Conservation (phyloP, 352 stramenopile genomes). For the Pythium brassicae region DNA sequence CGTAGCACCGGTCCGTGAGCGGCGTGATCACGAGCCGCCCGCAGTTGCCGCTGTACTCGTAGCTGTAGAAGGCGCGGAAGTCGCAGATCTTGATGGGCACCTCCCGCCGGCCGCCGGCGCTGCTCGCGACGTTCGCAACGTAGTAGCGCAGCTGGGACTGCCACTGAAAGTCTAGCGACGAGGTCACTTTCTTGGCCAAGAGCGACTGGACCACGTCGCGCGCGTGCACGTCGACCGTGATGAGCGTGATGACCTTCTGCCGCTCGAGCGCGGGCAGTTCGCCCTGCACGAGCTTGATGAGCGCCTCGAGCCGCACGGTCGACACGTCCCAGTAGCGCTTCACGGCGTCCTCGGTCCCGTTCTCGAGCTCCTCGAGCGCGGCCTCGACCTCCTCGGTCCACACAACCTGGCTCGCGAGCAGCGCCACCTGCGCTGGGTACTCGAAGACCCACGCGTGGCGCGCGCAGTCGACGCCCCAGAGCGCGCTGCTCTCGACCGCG, state of each 20-base stretch:
- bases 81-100: conserved; percentile 91
- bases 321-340: conserved; percentile 94
- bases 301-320: conserved; percentile 85
- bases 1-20: conserved; percentile 92
- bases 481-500: conserved; percentile 89
- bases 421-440: conserved; percentile 68
- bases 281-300: conserved; percentile 94
- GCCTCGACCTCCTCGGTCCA: conserved; percentile 92
- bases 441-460: conserved; percentile 91
- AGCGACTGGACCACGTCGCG: conserved; percentile 93
- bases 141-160: conserved; percentile 96
- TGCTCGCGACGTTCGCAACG: conserved; percentile 45
- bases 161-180: conserved; percentile 91
- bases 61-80: conserved; percentile 91
- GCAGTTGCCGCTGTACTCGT: conserved; percentile 96
- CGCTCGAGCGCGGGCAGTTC: conserved; percentile 57
- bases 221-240: conserved; percentile 96
- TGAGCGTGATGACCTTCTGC: conserved; percentile 96
- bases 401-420: conserved; percentile 91
- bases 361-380: conserved; percentile 93
- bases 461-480: conserved; percentile 86
- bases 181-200: conserved; percentile 91
- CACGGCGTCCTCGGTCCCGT: conserved; percentile 92
- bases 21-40: conserved; percentile 92
- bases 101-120: conserved; percentile 39